Conservation (phyloP, 108 stramenopile species). For the Cyclotella distinguenda region DNA sequence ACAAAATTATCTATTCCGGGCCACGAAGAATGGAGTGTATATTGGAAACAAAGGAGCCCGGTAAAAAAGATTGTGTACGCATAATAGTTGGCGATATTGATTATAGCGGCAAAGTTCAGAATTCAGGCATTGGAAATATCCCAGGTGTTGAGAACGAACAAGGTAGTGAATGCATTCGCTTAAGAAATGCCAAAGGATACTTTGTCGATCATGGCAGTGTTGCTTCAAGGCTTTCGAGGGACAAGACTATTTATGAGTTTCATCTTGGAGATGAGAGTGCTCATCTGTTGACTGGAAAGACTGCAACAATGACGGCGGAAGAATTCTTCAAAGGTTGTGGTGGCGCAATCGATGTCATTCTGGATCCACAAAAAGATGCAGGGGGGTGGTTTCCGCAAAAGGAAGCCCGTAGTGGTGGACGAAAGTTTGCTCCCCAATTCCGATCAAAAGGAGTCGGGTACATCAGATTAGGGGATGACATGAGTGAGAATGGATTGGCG, state of each 20-base stretch:
- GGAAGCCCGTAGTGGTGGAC: slow-evolving; percentile 38
- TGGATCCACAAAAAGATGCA: slow-evolving; percentile 52
- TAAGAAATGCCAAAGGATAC: slow-evolving; percentile 47
- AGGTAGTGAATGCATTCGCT: slow-evolving; percentile 49
- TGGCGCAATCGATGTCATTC: slow-evolving; percentile 53
- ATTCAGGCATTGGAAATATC: slow-evolving; percentile 27
- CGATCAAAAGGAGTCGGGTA: slow-evolving; percentile 63
- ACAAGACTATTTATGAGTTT: slow-evolving; percentile 54
- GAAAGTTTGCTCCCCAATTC: slow-evolving; percentile 63
- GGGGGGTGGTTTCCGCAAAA: slow-evolving; percentile 54
- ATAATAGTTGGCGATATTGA: slow-evolving; percentile 56
- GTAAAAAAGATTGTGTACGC: slow-evolving; percentile 44
- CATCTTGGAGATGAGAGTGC: slow-evolving; percentile 43
- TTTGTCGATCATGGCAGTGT: slow-evolving; percentile 45
- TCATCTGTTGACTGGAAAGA: slow-evolving; percentile 44
- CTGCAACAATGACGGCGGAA: slow-evolving; percentile 32
- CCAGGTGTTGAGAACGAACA: slow-evolving; percentile 28
- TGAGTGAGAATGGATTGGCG: slow-evolving; percentile 58
- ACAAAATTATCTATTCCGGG: slow-evolving; percentile 41
- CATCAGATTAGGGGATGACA: slow-evolving; percentile 65
- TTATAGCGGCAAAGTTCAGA: slow-evolving; percentile 44
- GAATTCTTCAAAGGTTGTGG: slow-evolving; percentile 52
- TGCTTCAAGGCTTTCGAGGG: slow-evolving; percentile 40
- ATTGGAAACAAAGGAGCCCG: slow-evolving; percentile 60
- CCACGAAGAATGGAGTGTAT: slow-evolving; percentile 42